Base-by-base conservation (phyloP, 306 rosid genomes). In the Astragalus glycyphyllos region DNA sequence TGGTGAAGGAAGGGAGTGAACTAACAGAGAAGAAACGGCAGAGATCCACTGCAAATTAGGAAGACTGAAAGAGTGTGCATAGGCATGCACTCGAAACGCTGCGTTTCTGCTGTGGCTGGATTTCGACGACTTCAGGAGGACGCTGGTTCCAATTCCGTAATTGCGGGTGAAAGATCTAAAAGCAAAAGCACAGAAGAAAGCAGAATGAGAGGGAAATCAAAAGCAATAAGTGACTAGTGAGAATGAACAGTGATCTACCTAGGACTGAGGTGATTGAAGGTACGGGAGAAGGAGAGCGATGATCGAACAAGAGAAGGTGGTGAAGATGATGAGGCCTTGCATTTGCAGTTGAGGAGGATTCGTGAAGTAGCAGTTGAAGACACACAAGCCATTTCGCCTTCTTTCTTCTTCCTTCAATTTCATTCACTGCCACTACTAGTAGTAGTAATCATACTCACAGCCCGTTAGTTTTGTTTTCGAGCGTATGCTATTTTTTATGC, bases 31-130 rank as follows among this genome's bases (percentile, higher is more conserved):
- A 65, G 90, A 87, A 72, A 90, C 59, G 51, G 83, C 20, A 41
- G 90, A 78, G 85, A 93, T 75, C 86, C 84, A 87, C 58, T 84
- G 97, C 56, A 93, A 71, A 74, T 56, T 84, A 42, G 81, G 71
- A 76, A 67, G 60, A 53, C 80, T n/a, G 59, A 93, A 23, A 71
- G 92, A 88, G 58, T 74, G 56, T 69, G 96, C 84, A 63, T 81
- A 84, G 62, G 88, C 87, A 74, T 72, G 77, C 6, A 77, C 72
- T 40, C 85, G 69, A 48, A 72, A 67, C 31, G 81, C 86, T 48
- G 72, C 50, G 62, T 26, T 60, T 26, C 42, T 58, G n/a, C 10
- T 38, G 61, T 11, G 23, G 51, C 47, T 5, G 15, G 64, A 68
- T 55, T 46, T 77, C 50, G 31, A 26, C 31, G 72, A 68, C 73